Conservation (phyloP, 768 basidiomycete species). For the Lentinus brumalis region DNA sequence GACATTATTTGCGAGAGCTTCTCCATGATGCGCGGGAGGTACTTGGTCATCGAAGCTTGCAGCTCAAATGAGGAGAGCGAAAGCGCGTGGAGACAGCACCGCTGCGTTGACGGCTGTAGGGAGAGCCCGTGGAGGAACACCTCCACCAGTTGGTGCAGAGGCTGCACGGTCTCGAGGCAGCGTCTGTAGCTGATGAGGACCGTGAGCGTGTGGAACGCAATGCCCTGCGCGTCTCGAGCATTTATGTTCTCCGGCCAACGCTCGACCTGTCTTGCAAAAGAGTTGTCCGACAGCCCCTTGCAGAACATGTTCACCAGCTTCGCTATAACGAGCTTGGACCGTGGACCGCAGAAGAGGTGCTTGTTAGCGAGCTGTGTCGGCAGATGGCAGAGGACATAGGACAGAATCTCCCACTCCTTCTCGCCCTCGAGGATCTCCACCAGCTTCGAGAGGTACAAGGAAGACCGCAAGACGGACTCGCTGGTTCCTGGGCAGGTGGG, state of each 20-base stretch:
- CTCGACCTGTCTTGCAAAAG: conserved; percentile 57
- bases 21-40: conserved; percentile 77
- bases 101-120: conserved; percentile 74
- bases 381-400: conserved; percentile 88
- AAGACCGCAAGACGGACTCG: conserved; percentile 64
- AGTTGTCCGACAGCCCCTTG: conserved; percentile 58
- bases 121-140: conserved; percentile 70
- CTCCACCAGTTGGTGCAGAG: conserved; percentile 71
- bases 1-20: conserved; percentile 94
- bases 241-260: conserved; percentile 65
- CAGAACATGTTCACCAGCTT: conserved; percentile 69
- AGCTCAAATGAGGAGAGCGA: conserved; percentile 88
- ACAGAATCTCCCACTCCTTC: conserved; percentile 89
- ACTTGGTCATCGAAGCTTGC: conserved; percentile 76
- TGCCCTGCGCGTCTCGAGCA: conserved; percentile 79
- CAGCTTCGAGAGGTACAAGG: conserved; percentile 67
- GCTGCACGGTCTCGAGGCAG: conserved; percentile 65
- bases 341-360: conserved; percentile 92
- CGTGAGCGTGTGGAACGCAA: conserved; percentile 85
- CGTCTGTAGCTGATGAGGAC: conserved; percentile 86
- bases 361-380: conserved; percentile 93
- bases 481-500: conserved; percentile 43
- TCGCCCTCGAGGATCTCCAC: conserved; percentile 71
- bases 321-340: conserved; percentile 63
- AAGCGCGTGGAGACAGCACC: conserved; percentile 87